Evolutionary conservation across 1,284 basidiomycete species (phyloP), one percentile per base, ranked within the genome.

Genomic region (Hypsizygus ulmarius): DNA sequence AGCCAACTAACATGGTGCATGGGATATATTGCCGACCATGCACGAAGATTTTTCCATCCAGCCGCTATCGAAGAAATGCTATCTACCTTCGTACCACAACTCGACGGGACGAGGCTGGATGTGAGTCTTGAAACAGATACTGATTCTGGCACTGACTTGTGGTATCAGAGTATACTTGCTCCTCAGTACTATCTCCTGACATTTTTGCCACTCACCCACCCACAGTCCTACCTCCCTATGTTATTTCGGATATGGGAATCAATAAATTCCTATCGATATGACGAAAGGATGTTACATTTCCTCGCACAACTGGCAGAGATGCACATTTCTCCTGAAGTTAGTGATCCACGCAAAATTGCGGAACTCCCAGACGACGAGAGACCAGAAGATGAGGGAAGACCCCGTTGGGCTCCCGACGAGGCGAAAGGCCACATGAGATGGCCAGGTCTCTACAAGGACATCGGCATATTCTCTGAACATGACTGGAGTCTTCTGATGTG

Each of bases 401-500:
- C 82, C 15, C 66, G 74, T 27, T 87, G 81, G 79, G 63, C 68
- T 29, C 64, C 70, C 38, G 69, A 73, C 37, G 73, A 77, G 53
- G 52, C 74, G 25, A 64, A 70, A 36, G 61, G 68, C 34, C 65
- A 66, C 42, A 55, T 55, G 28, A 64, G 64, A 45, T 92, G 89
- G 88, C 65, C 66, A 16, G 89, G 90, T 8, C 68, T 93, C 18
- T 84, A 79, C 65, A 87, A 86, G 63, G 89, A 91, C 59, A 82
- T 93, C 35, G 90, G 90, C 19, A 87, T 97, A 50, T 95, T 95
- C 64, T 86, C 86, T 36, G 87, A 93, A 53, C 77, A 87, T 56
- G 87, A 97, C 62, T 97, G 90, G 79, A 80, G 84, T 58, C 79
- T 87, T 52, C 74, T 97, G 61, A 96, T 97, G 91, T 88, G 87